Evolutionary conservation across 139 green algal species (phyloP).

Genomic region (Tetraselmis striata): DNA sequence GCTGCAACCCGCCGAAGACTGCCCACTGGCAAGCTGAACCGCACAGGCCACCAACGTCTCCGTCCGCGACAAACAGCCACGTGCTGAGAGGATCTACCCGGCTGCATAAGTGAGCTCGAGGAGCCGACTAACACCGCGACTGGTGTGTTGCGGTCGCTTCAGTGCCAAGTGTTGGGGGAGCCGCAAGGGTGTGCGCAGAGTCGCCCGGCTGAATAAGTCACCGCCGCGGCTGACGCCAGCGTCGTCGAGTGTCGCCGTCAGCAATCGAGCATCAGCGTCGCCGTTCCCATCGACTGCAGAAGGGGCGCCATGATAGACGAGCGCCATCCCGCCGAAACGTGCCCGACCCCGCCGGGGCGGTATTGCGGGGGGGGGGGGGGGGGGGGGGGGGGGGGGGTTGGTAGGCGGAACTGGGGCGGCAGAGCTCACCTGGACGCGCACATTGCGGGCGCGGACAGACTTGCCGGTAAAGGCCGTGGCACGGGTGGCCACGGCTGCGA

Average conservation of each 20-base stretch:
- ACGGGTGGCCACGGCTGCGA: neutral
- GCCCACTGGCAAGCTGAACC: neutral
- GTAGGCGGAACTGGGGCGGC: neutral
- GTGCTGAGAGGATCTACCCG: too few relatives aligned
- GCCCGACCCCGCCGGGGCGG: neutral
- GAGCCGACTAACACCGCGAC: too few relatives aligned
- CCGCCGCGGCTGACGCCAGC: too few relatives aligned
- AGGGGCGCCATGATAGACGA: neutral
- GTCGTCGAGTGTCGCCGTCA: neutral
- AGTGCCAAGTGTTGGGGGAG: too few relatives aligned
- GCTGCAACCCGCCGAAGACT: neutral
- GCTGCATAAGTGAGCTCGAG: too few relatives aligned
- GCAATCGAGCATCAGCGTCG: neutral
- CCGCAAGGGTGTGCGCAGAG: too few relatives aligned
- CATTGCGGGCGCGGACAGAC: conserved; percentile 1
- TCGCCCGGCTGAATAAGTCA: too few relatives aligned
- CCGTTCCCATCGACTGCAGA: neutral
- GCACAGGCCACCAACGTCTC: too few relatives aligned
- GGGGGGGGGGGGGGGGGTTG: too few relatives aligned
- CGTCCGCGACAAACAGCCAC: too few relatives aligned
- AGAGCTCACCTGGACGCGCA: conserved; percentile 12
- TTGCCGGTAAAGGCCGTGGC: conserved; percentile 15
- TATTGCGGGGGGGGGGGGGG: too few relatives aligned
- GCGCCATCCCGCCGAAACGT: neutral
- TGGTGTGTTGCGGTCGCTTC: too few relatives aligned